Conservation (phyloP, 345 rosid genomes). For the Hypericum perforatum region DNA sequence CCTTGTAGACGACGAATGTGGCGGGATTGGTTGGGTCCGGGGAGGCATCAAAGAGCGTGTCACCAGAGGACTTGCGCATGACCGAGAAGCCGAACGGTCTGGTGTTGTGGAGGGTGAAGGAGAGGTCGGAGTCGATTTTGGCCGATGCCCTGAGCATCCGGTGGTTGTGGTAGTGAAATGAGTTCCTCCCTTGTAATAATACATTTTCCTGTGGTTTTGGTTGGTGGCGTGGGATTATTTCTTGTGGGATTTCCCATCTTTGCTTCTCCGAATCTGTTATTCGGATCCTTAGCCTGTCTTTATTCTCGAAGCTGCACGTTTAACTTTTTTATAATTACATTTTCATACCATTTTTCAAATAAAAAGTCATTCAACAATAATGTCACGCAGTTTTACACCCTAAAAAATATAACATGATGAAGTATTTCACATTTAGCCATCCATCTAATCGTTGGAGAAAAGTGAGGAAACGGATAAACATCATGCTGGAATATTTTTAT, state of each 20-base stretch:
- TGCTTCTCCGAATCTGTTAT: slow-evolving; percentile 9
- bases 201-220: background rate
- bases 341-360: too few relatives aligned
- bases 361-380: too few relatives aligned
- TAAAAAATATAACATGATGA: too few relatives aligned
- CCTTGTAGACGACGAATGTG: slow-evolving; percentile 50
- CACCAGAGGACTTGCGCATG: slow-evolving; percentile 48
- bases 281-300: slow-evolving; percentile 12
- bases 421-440: too few relatives aligned
- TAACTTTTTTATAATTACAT: too few relatives aligned
- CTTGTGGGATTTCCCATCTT: slow-evolving; percentile 19
- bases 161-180: background rate
- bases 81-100: slow-evolving; percentile 56
- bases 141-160: slow-evolving; percentile 10
- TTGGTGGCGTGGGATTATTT: slow-evolving; percentile 33
- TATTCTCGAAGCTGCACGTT: slow-evolving; percentile 14
- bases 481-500: too few relatives aligned
- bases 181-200: slow-evolving; percentile 4
- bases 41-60: slow-evolving; percentile 45
- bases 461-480: background rate
- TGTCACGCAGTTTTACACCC: too few relatives aligned
- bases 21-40: slow-evolving; percentile 20
- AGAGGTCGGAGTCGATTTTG: slow-evolving; percentile 39
- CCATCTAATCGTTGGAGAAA: background rate
- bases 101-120: slow-evolving; percentile 44